Conservation (phyloP, 306 rosid species). For the Prunus campanulata region DNA sequence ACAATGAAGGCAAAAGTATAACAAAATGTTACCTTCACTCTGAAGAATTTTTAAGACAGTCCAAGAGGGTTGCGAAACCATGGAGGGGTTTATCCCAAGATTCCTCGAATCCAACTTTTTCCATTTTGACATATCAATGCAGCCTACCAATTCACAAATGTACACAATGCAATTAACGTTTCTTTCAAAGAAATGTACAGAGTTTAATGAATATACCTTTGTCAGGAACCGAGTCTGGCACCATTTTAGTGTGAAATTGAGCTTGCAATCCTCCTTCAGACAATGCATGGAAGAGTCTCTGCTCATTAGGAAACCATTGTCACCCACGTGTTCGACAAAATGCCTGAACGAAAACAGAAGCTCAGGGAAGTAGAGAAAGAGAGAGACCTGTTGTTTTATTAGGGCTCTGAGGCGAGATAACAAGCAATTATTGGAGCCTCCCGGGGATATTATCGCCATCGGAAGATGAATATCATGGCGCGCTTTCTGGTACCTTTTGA, state of each 20-base stretch:
- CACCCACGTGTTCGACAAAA: constrained; percentile 29
- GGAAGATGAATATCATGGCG: constrained; percentile 29
- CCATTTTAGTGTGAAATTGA: constrained; percentile 15
- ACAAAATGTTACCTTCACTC: constrained; percentile 31
- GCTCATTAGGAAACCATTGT: neutral
- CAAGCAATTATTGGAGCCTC: constrained; percentile 12
- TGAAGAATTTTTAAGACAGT: constrained; percentile 36
- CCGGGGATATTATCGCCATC: constrained; percentile 26
- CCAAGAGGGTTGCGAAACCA: constrained; percentile 30
- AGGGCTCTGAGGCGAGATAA: constrained; percentile 25
- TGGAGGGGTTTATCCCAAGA: constrained; percentile 28
- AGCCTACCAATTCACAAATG: constrained; percentile 3
- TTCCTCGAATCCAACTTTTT: constrained; percentile 28
- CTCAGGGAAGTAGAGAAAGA: neutral
- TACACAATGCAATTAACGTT: neutral
- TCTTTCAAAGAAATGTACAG: neutral
- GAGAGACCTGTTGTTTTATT: constrained; percentile 27
- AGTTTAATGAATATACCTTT: constrained; percentile 16
- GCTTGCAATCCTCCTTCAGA: constrained; percentile 15
- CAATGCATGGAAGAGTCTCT: constrained; percentile 32
- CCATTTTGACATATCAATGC: constrained; percentile 38
- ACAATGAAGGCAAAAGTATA: neutral
- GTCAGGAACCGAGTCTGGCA: constrained; percentile 8
- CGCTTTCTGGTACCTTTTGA: neutral
- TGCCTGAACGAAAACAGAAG: neutral